A percentile compares a stretch with the other conserved stretches of the same genome.
Evolutionary conservation across 306 rosid species (phyloP).

Genomic region (Vachellia collinsii): DNA sequence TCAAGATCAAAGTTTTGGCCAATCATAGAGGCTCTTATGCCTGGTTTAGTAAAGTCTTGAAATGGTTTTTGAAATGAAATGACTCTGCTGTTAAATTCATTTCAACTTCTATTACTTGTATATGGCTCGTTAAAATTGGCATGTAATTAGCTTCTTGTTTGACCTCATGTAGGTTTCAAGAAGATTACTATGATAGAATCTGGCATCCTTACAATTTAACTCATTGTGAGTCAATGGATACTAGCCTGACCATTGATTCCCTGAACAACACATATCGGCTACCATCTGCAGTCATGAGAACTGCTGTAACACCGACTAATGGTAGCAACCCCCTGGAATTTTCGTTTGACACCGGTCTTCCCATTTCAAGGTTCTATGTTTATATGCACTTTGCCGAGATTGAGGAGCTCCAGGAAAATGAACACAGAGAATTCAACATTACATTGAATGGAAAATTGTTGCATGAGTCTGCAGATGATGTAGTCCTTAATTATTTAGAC

Average conservation of each 20-base stretch:
- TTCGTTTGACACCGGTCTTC: constrained; percentile 15
- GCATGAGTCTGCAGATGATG: constrained; percentile 29
- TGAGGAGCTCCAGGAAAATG: constrained; percentile 28
- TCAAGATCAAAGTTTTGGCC: background rate
- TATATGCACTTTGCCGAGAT: constrained; percentile 68
- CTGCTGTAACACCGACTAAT: constrained; percentile 37
- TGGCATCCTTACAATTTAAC: constrained; percentile 45
- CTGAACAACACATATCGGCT: constrained; percentile 6
- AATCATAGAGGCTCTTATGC: background rate
- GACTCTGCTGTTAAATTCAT: background rate
- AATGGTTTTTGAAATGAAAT: background rate
- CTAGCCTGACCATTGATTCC: constrained; percentile 23
- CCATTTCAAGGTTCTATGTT: constrained; percentile 33
- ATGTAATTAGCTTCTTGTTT: background rate
- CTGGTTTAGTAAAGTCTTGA: background rate
- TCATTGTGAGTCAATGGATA: constrained; percentile 2
- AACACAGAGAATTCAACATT: constrained; percentile 51
- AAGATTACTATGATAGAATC: constrained; percentile 51
- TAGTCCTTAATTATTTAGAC: constrained; percentile 28
- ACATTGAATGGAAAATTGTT: constrained; percentile 38
- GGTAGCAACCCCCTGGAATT: constrained; percentile 23
- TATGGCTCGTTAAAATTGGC: background rate
- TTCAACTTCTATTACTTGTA: background rate
- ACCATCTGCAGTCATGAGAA: constrained; percentile 44
- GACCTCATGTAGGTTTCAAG: constrained; percentile 40